Evolutionary conservation across 2,329 filamentous ascomycete species (phyloP).

Genomic region (Botrytis galanthina): DNA sequence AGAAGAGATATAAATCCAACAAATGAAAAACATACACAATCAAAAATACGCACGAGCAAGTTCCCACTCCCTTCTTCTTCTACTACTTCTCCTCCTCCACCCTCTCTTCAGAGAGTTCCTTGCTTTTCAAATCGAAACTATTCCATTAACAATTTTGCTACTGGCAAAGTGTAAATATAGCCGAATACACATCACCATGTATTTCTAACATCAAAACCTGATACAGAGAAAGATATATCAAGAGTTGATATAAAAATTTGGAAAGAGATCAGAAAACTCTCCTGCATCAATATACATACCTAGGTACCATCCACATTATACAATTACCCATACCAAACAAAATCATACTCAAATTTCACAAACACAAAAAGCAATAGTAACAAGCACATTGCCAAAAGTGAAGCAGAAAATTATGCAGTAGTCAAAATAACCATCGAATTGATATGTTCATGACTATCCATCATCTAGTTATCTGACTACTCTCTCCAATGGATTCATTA

Average conservation of each 20-base stretch:
- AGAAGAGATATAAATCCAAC: background rate
- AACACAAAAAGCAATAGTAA: background rate
- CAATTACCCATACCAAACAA: background rate
- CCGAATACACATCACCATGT: background rate
- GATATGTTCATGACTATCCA: conserved; percentile 15
- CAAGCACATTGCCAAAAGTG: background rate
- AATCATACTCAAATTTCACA: background rate
- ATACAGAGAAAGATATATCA: background rate
- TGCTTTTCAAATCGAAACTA: background rate
- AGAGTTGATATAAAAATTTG: background rate
- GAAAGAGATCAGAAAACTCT: background rate
- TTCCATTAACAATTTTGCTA: background rate
- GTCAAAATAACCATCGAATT: conserved; percentile 7
- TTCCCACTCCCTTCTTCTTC: background rate
- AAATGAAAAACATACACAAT: accelerated
- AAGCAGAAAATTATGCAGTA: background rate
- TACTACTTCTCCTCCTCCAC: accelerated
- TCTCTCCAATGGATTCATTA: conserved; percentile 10
- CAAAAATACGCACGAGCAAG: accelerated
- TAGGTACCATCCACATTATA: background rate
- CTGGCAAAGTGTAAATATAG: background rate
- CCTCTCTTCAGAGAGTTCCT: background rate
- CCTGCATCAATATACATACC: background rate
- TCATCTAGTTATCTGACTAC: background rate
- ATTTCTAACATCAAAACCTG: background rate